phyloP scores from a whole-genome alignment of 345 rosid genomes.

The Firmiana major region DNA sequence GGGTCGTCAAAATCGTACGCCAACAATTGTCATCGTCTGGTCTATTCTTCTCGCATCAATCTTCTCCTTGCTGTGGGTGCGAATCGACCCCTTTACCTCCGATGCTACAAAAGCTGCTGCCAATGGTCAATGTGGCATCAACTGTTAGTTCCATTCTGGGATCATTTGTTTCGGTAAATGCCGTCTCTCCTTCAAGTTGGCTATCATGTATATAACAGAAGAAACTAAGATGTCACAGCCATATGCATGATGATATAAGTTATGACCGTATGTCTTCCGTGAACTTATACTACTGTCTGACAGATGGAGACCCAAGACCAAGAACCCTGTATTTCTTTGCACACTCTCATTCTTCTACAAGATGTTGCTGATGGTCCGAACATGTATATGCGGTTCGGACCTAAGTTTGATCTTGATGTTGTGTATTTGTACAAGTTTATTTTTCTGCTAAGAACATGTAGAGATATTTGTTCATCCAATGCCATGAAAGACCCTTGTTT shows the following conservation, averaged over 20 bases:
- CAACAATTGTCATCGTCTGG: conserved; percentile 98
- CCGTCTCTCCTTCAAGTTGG: conserved; percentile 9
- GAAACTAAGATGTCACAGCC: neutral
- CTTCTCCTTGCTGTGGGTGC: conserved; percentile 97
- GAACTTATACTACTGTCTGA: neutral
- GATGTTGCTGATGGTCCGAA: neutral
- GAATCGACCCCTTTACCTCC: conserved; percentile 78
- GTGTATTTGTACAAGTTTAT: neutral
- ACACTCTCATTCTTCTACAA: conserved; percentile 3
- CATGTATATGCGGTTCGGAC: neutral
- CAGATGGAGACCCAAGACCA: neutral
- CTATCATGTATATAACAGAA: conserved; percentile 24
- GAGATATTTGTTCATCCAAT: neutral
- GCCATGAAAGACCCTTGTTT: neutral
- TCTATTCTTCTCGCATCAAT: conserved; percentile 95
- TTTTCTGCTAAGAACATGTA: neutral
- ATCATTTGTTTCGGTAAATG: conserved; percentile 1
- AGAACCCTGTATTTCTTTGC: neutral
- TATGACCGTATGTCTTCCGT: neutral
- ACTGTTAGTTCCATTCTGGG: conserved; percentile 28
- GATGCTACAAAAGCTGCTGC: conserved; percentile 42
- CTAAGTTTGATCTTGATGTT: neutral
- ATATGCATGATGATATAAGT: neutral
- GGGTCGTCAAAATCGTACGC: conserved; percentile 97
- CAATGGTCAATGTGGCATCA: conserved; percentile 71